Percentiles rank a stretch among this genome's conserved stretches.
Conservation (phyloP, 257 asterid genomes). For the Mentha longifolia region DNA sequence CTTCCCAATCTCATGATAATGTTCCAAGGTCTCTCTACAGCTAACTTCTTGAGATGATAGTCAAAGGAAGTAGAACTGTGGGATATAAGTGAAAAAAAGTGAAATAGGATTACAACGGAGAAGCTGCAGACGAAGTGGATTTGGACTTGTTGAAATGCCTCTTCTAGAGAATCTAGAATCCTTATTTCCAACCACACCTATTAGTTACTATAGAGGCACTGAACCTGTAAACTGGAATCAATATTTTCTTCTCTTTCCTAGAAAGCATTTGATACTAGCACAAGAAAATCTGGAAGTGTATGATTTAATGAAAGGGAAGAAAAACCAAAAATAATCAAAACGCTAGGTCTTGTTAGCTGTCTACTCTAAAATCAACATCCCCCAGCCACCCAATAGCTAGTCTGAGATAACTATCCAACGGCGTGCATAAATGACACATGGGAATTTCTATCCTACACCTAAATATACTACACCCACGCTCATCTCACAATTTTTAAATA, state of each 20-base stretch:
- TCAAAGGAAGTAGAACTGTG: not conserved
- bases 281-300: not conserved
- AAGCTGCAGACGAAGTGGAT: not conserved
- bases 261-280: not conserved
- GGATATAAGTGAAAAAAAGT: not conserved
- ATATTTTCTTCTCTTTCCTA: not conserved
- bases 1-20: not conserved
- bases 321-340: not conserved
- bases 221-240: not conserved
- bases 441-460: no score
- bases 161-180: not conserved
- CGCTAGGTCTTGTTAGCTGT: slow-evolving; percentile 1
- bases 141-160: not conserved
- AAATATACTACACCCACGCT: no score
- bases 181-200: not conserved
- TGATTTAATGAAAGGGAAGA: not conserved
- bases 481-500: no score
- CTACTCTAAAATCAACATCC: slow-evolving; percentile 7
- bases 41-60: not conserved
- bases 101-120: not conserved
- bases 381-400: slow-evolving; percentile 5
- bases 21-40: not conserved
- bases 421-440: slow-evolving; percentile 14
- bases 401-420: slow-evolving; percentile 10
- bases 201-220: not conserved